A percentile compares a stretch with the other conserved stretches of the same genome.
These are phyloP conservation scores for Endoconidiophora laricicola DNA, from an alignment of 2,329 filamentous ascomycete species.

Conservation along the genomic window DNA sequence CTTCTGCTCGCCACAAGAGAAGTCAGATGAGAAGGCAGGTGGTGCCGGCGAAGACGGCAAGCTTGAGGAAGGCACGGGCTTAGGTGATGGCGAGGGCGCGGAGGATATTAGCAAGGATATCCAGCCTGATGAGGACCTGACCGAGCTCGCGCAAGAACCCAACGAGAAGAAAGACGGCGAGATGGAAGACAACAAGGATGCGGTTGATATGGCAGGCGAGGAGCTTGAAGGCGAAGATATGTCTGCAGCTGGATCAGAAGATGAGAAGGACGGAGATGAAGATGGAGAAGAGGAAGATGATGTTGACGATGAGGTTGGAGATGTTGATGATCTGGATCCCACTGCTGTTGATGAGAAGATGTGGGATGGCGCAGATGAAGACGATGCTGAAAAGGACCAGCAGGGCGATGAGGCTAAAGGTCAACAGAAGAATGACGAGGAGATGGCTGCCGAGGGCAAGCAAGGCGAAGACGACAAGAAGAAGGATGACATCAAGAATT, in stretches of 20 bases:
- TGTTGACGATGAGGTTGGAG: slow-evolving; percentile 77
- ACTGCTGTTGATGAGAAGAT: slow-evolving; percentile 94
- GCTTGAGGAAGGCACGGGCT: slow-evolving; percentile 76
- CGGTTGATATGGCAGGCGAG: slow-evolving; percentile 81
- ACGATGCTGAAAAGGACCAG: slow-evolving; percentile 70
- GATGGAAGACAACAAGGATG: slow-evolving; percentile 67
- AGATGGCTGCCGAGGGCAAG: slow-evolving; percentile 42
- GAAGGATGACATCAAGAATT: slow-evolving; percentile 33
- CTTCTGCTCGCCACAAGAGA: slow-evolving; percentile 80
- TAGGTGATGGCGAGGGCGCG: slow-evolving; percentile 86
- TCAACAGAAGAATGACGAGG: slow-evolving; percentile 47
- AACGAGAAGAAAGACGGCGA: slow-evolving; percentile 48
- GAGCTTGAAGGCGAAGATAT: slow-evolving; percentile 78
- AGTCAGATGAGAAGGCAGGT: slow-evolving; percentile 51
- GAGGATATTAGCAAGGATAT: slow-evolving; percentile 98
- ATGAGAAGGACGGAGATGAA: slow-evolving; percentile 42
- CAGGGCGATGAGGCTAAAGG: slow-evolving; percentile 57
- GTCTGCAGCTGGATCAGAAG: slow-evolving; percentile 43
- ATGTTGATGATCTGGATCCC: slow-evolving; percentile 80
- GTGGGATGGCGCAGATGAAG: slow-evolving; percentile 78
- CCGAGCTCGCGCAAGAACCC: slow-evolving; percentile 75
- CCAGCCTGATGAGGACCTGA: slow-evolving; percentile 78
- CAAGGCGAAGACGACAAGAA: slow-evolving; percentile 29
- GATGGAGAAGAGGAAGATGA: slow-evolving; percentile 52
- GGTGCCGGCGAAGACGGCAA: slow-evolving; percentile 64